A percentile compares a stretch with the other conserved stretches of the same genome.
These are phyloP conservation scores for Lactarius hatsudake DNA, from an alignment of 768 basidiomycete species.

Conservation along the genomic window DNA sequence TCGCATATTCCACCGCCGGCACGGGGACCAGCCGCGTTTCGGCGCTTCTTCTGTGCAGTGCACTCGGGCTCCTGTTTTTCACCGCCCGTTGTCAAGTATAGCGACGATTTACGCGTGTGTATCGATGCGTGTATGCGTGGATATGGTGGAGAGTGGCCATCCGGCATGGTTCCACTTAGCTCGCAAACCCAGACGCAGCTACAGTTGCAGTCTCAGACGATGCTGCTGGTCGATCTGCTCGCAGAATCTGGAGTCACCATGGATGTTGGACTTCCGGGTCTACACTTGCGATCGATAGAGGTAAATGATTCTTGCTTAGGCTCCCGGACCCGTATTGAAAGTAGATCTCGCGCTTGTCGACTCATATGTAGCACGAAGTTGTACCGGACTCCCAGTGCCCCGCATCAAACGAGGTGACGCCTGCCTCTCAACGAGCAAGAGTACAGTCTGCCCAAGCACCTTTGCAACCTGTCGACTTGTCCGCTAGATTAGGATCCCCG, in stretches of 20 bases:
- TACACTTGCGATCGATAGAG: conserved; percentile 11
- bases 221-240: not conserved
- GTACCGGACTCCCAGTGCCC: conserved; percentile 16
- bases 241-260: not conserved
- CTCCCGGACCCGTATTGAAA: not conserved
- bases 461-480: not conserved
- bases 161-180: conserved; percentile 5
- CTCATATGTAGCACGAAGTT: conserved; percentile 11
- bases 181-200: conserved; percentile 12
- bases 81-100: not conserved
- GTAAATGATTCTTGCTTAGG: not conserved
- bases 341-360: not conserved
- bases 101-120: conserved; percentile 17
- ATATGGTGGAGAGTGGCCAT: conserved; percentile 14
- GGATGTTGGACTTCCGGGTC: not conserved
- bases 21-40: conserved; percentile 16
- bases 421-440: not conserved
- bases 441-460: not conserved
- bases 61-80: conserved; percentile 5
- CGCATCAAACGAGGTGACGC: not conserved
- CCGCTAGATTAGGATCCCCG: not conserved
- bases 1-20: conserved; percentile 19
- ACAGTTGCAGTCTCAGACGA: not conserved
- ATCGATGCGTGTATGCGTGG: conserved; percentile 16
- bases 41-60: conserved; percentile 2